Evolutionary conservation across 2,329 filamentous ascomycete genomes (phyloP), one percentile per base, ranked within the genome.

Genomic region (Phyllosticta citribraziliensis): DNA sequence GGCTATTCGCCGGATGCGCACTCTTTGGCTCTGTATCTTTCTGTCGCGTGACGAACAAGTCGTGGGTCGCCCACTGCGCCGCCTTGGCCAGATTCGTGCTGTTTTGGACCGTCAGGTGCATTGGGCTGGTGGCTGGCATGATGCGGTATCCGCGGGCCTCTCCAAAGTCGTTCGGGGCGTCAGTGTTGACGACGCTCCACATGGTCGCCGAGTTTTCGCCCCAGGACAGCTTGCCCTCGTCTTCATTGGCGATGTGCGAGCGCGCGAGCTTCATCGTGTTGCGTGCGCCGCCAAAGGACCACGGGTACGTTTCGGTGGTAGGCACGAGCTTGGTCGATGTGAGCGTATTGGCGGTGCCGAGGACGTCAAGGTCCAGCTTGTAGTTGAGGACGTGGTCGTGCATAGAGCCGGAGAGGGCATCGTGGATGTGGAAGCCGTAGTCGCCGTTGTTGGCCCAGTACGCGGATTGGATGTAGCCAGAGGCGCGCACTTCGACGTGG

Each of bases 201-300:
- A 79, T 74, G 2, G 77, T 76, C 2, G 72, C 76, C 47, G 72
- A 70, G 64, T 84, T 84, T 51, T 67, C 59, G 8, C 71, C 70
- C 79, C 80, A 84, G 58, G 79, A 66, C 54, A 78, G 73, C 10
- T 70, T 70, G 6, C 75, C 69, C n/a, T 78, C 68, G 12, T 66
- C 64, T 58, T 75, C 73, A 54, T 59, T 67, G 2, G 60, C 52
- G 55, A 83, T 65, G 62, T 75, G 75, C 5, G 68, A 68, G 12
- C 77, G 72, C 53, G 76, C 66, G 2, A 82, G 69, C 63, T 78
- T 78, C 79, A 84, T 82, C 0, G 81, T 83, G 66, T 80, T 81
- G 66, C 77, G 69, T 2, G 72, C 60, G 40, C 74, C 73, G 58
- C 76, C 76, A 40, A 72, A 71, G n/a, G 78, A 78, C 81, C 81